These are phyloP conservation scores for Pyrenophora tritici-repentis DNA, from an alignment of 2,329 filamentous ascomycete species.

Conservation along the genomic window DNA sequence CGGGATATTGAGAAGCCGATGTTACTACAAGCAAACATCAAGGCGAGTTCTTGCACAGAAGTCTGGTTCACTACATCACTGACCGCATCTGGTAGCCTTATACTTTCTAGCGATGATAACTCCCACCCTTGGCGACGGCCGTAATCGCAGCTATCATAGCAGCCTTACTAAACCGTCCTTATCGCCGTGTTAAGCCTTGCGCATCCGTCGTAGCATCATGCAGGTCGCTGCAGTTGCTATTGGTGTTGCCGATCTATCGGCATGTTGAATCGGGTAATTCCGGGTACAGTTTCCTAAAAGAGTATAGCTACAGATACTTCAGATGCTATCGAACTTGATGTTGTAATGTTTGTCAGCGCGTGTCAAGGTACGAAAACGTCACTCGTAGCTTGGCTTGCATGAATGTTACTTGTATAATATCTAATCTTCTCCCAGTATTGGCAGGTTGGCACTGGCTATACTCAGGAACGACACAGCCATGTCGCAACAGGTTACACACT, in stretches of 20 bases:
- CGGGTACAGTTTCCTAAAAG: conserved; percentile 21
- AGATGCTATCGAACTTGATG: not conserved
- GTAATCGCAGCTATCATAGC: conserved; percentile 20
- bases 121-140: conserved; percentile 27
- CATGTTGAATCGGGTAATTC: conserved; percentile 25
- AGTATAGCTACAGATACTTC: conserved; percentile 5
- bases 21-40: too few relatives aligned
- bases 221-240: conserved; percentile 16
- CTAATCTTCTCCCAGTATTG: conserved; percentile 2
- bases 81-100: conserved; percentile 2
- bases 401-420: conserved; percentile 1
- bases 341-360: not conserved
- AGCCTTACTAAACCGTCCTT: conserved; percentile 8
- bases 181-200: conserved; percentile 16
- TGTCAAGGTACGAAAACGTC: not conserved
- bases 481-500: not conserved
- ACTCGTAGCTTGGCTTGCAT: not conserved
- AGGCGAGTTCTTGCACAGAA: too few relatives aligned
- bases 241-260: conserved; percentile 28
- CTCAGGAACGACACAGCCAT: not conserved
- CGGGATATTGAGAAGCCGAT: not conserved
- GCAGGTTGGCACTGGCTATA: not conserved
- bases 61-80: not conserved
- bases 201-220: conserved; percentile 19
- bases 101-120: not conserved